phyloP scores from a whole-genome alignment of 2,329 filamentous ascomycete genomes.

The Monascus ruber region DNA sequence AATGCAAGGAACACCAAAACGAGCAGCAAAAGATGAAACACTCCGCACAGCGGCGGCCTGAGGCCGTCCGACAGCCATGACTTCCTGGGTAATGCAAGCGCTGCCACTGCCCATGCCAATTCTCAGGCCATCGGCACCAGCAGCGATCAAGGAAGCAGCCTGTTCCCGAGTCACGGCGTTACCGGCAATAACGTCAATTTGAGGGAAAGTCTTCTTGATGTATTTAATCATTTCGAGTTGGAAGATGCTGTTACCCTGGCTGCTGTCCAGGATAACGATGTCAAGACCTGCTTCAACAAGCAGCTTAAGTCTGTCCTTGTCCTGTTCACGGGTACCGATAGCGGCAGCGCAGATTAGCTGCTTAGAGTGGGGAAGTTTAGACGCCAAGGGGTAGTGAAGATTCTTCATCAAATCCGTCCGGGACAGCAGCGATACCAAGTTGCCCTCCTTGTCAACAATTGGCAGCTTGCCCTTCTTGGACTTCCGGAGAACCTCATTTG shows the following conservation, averaged over 20 bases:
- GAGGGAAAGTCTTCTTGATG: slow-evolving; percentile 76
- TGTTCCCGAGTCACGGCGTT: slow-evolving; percentile 98
- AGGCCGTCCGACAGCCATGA: slow-evolving; percentile 96
- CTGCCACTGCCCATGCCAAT: slow-evolving; percentile 98
- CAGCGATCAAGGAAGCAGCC: slow-evolving; percentile 81
- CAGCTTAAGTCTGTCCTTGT: slow-evolving; percentile 74
- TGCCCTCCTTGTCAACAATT: slow-evolving; percentile 72
- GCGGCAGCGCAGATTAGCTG: slow-evolving; percentile 92
- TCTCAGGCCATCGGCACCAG: slow-evolving; percentile 88
- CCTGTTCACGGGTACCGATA: slow-evolving; percentile 88
- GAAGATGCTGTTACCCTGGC: slow-evolving; percentile 97
- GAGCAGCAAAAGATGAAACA: slow-evolving; percentile 77
- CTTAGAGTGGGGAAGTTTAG: slow-evolving; percentile 93
- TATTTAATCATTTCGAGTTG: slow-evolving; percentile 98
- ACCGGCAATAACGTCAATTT: slow-evolving; percentile 88
- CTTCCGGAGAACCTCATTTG: slow-evolving; percentile 83
- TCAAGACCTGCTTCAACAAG: slow-evolving; percentile 92
- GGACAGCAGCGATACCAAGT: slow-evolving; percentile 84
- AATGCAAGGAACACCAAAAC: slow-evolving; percentile 94
- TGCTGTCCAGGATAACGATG: slow-evolving; percentile 89
- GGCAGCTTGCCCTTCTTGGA: slow-evolving; percentile 99
- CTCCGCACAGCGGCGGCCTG: slow-evolving; percentile 89
- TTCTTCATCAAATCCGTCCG: slow-evolving; percentile 98
- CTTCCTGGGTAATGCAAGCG: slow-evolving; percentile 97
- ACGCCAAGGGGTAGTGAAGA: slow-evolving; percentile 88